phyloP scores from a whole-genome alignment of 495 filamentous ascomycete genomes.

The Glutinoglossum americanum region DNA sequence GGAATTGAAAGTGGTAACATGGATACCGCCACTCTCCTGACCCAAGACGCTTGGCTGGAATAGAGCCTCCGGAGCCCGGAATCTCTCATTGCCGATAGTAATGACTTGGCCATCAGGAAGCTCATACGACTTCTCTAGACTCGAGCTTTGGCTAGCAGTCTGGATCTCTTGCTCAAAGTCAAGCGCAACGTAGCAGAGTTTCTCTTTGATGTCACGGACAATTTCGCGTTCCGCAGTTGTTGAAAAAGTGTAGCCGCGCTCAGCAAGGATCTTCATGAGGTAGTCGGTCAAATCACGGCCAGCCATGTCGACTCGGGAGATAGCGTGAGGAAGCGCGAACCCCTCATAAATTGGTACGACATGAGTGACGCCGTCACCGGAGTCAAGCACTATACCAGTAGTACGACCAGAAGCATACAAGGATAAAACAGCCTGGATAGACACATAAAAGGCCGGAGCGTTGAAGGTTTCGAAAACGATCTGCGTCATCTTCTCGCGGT shows the following conservation, averaged over 20 bases:
- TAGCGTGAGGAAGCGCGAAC: slow-evolving; percentile 98
- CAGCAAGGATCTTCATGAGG: slow-evolving; percentile 98
- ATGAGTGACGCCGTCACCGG: slow-evolving; percentile 98
- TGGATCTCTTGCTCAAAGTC: slow-evolving; percentile 99
- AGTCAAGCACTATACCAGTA: slow-evolving; percentile 99
- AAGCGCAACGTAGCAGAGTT: slow-evolving; percentile 96
- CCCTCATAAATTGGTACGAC: slow-evolving; percentile 99
- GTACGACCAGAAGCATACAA: slow-evolving; percentile 99
- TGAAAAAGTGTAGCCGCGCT: slow-evolving; percentile 98
- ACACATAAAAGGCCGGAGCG: slow-evolving; percentile 98
- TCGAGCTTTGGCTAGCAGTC: slow-evolving; percentile 94
- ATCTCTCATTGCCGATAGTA: slow-evolving; percentile 99
- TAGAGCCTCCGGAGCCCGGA: slow-evolving; percentile 97
- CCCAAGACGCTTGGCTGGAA: slow-evolving; percentile 97
- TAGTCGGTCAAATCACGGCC: slow-evolving; percentile 99
- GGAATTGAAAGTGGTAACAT: slow-evolving; percentile 99
- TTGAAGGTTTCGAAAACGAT: slow-evolving; percentile 99
- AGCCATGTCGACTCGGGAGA: slow-evolving; percentile 98
- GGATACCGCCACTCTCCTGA: slow-evolving; percentile 95
- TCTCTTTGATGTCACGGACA: slow-evolving; percentile 99
- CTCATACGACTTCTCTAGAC: slow-evolving; percentile 99
- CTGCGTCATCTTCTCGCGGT: slow-evolving; percentile 99
- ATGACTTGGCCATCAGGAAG: slow-evolving; percentile 99
- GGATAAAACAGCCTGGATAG: slow-evolving; percentile 97
- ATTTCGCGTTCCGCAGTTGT: slow-evolving; percentile 99